Evolutionary conservation across 106 monocot species (phyloP).

Genomic region (Ottelia alismoides): DNA sequence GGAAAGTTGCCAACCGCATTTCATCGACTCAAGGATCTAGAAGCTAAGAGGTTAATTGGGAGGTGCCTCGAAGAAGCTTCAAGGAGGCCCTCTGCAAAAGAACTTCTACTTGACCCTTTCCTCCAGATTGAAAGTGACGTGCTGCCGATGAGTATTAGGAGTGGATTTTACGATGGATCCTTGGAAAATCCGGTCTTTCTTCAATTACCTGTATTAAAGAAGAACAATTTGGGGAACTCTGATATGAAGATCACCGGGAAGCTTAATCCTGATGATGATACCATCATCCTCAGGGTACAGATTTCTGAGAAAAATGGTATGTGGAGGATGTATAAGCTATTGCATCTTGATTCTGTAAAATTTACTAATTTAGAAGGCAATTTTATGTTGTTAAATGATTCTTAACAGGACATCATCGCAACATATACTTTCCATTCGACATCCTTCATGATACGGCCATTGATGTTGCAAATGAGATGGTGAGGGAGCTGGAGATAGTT

Average conservation of each 20-base stretch:
- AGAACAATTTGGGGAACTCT: slow-evolving; percentile 1
- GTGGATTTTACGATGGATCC: neutral
- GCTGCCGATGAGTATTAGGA: neutral
- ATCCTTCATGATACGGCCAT: slow-evolving; percentile 59
- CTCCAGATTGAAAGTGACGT: slow-evolving; percentile 21
- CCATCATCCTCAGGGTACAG: slow-evolving; percentile 87
- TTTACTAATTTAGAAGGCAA: neutral
- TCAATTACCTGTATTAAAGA: too few relatives aligned
- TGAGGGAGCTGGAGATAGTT: slow-evolving; percentile 78
- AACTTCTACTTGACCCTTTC: slow-evolving; percentile 72
- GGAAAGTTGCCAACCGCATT: slow-evolving; percentile 82
- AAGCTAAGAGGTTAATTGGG: slow-evolving; percentile 60
- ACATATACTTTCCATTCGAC: slow-evolving; percentile 97
- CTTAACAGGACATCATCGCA: slow-evolving; percentile 39
- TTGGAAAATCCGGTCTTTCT: too few relatives aligned
- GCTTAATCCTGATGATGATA: slow-evolving; percentile 67
- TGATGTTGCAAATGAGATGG: slow-evolving; percentile 95
- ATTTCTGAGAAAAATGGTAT: slow-evolving; percentile 61
- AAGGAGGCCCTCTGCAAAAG: slow-evolving; percentile 56
- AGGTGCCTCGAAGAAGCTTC: slow-evolving; percentile 49
- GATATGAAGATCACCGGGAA: slow-evolving; percentile 97
- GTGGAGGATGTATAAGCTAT: neutral
- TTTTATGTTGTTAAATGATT: neutral
- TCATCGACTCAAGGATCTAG: slow-evolving; percentile 41
- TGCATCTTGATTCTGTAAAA: neutral